phyloP scores from a whole-genome alignment of 768 basidiomycete species.

The Phlebiopsis gigantea region DNA sequence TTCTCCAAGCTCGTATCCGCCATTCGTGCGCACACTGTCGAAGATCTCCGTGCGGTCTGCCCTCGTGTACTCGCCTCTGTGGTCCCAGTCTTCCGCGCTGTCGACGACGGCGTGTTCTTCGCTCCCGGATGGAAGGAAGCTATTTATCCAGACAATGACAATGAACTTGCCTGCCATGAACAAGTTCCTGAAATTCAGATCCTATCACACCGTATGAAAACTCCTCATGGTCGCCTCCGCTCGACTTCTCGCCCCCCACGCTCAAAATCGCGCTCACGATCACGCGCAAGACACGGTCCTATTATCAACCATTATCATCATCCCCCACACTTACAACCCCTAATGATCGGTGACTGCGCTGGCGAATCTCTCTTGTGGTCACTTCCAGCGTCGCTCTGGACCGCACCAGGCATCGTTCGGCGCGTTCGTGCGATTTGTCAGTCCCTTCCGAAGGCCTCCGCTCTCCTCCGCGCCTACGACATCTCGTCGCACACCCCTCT shows the following conservation, averaged over 20 bases:
- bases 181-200: constrained; percentile 27
- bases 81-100: constrained; percentile 43
- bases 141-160: constrained; percentile 32
- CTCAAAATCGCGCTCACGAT: constrained; percentile 22
- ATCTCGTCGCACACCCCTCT: constrained; percentile 55
- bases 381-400: constrained; percentile 56
- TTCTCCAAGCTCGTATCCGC: constrained; percentile 59
- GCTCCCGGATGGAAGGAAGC: constrained; percentile 50
- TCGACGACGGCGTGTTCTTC: constrained; percentile 71
- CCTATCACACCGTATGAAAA: constrained; percentile 18
- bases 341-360: constrained; percentile 72
- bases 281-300: constrained; percentile 15
- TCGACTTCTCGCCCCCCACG: constrained; percentile 14
- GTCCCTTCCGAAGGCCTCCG: constrained; percentile 55
- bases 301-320: constrained; percentile 3
- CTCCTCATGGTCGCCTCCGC: constrained; percentile 9
- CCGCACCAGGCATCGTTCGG: constrained; percentile 52
- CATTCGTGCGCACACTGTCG: constrained; percentile 48
- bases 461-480: constrained; percentile 65
- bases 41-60: constrained; percentile 56
- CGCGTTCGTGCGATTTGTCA: constrained; percentile 73
- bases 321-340: constrained; percentile 42
- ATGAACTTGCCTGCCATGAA: constrained; percentile 23
- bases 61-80: constrained; percentile 47
- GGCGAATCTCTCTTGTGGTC: constrained; percentile 65